These are phyloP conservation scores for Houttuynia cordata DNA, from an alignment of 164 flowering plant species.

Conservation along the genomic window DNA sequence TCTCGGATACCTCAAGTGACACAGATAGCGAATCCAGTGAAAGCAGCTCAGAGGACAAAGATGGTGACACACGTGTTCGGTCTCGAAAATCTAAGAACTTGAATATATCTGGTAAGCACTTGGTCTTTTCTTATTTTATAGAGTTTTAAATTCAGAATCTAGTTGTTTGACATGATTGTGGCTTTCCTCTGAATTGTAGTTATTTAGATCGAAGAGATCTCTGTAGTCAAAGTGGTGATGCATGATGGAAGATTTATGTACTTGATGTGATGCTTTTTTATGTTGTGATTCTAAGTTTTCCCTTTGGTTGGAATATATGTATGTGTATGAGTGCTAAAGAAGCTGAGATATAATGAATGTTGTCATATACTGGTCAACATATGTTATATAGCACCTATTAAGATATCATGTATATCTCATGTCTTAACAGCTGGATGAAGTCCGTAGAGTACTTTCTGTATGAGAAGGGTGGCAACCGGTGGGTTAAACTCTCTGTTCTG, in stretches of 20 bases:
- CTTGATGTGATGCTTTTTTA: too few species aligned
- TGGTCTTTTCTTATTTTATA: not conserved
- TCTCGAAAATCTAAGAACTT: constrained; percentile 27
- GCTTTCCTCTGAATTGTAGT: too few species aligned
- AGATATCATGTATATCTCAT: not conserved
- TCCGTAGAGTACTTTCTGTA: not conserved
- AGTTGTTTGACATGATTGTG: too few species aligned
- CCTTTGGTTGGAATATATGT: not conserved
- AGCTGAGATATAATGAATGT: not conserved
- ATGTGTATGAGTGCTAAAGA: not conserved
- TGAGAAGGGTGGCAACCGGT: constrained; percentile 1
- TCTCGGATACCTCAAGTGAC: constrained; percentile 39
- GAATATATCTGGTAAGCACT: constrained; percentile 14
- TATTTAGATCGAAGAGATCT: too few species aligned
- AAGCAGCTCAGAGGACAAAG: constrained; percentile 34
- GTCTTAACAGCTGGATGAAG: not conserved
- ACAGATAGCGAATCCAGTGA: constrained; percentile 38
- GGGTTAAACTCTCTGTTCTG: not conserved
- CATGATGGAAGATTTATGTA: too few species aligned
- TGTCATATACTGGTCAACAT: not conserved
- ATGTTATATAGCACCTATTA: too few species aligned
- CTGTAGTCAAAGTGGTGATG: too few species aligned
- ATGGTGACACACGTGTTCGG: constrained; percentile 19
- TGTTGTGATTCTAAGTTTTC: too few species aligned
- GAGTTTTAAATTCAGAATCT: too few species aligned